Base-by-base conservation (phyloP, 2,329 filamentous ascomycete genomes). In the Daldinia eschscholtzii region DNA sequence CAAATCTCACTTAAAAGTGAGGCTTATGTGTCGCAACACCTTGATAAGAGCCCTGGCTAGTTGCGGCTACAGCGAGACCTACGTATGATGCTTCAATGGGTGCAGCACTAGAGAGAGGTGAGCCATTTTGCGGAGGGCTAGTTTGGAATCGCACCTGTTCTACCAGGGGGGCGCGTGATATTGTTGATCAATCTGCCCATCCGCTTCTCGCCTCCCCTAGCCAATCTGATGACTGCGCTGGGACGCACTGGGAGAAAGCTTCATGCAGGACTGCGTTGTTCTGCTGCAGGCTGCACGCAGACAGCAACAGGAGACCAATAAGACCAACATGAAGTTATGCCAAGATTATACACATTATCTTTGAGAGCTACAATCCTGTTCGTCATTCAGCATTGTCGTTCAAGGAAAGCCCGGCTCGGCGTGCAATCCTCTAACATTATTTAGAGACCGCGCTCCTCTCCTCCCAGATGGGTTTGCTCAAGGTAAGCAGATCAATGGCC, bases 241-340 rank as follows among this genome's bases (percentile, higher is more conserved):
- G 41, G 46, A 53, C 35, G 59, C 33, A 50, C 23, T 35, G 35
- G 46, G 35, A 42, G 57, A 26, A 64, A 41, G 67, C 57, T 57
- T 56, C 50, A 67, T 70, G 67, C 67, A 59, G 37, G 67, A 57
- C 50, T 70, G 67, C 52, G 67, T 67, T 70, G 67, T 70, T 64
- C 64, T 64, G 50, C 67, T 67, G 67, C 67, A 67, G 58, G 55
- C 67, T 66, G 42, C 60, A 57, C 12, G 59, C 44, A 53, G 56
- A 39, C 55, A 53, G 26, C 53, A n/a, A 23, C n/a, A 20, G 37
- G 26, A 63, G 41, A 30, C 59, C 67, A 64, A 63, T 53, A 30
- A 53, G 56, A 52, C 59, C 39, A 48, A 39, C 7, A 52, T 57
- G 57, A 42, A 59, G 4, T 53, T 52, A 39, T 55, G 62, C 59